Evolutionary conservation across 2,329 filamentous ascomycete genomes (phyloP).

Genomic region (Trichoderma pleuroti): DNA sequence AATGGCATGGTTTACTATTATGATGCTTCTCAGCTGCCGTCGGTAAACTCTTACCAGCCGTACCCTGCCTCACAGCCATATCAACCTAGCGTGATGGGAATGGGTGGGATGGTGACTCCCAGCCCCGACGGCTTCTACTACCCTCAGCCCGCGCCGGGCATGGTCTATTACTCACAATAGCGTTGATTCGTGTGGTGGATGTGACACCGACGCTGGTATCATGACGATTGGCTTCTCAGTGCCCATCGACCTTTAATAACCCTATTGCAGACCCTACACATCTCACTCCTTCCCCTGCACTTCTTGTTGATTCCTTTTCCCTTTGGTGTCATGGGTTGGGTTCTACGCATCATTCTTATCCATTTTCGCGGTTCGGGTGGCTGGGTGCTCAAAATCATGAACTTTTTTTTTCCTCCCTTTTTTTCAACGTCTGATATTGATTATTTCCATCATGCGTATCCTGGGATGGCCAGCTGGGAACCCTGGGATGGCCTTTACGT

Average conservation of each 20-base stretch:
- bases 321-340: constrained; percentile 15
- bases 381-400: constrained; percentile 20
- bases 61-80: constrained; percentile 53
- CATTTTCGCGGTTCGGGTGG: constrained; percentile 3
- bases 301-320: neutral
- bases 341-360: constrained; percentile 9
- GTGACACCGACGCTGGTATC: constrained; percentile 25
- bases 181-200: constrained; percentile 24
- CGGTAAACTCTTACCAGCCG: constrained; percentile 46
- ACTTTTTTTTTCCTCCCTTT: neutral
- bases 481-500: neutral
- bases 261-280: constrained; percentile 19
- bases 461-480: constrained; percentile 4
- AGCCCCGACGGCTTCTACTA: constrained; percentile 70
- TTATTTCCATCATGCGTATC: neutral
- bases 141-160: constrained; percentile 51
- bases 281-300: constrained; percentile 10
- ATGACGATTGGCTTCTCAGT: constrained; percentile 20
- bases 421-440: neutral
- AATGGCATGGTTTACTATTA: constrained; percentile 98
- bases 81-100: constrained; percentile 58
- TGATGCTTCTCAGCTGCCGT: constrained; percentile 68
- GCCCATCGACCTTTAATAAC: constrained; percentile 33
- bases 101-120: constrained; percentile 77
- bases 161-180: constrained; percentile 62